Base-by-base conservation (phyloP, 768 basidiomycete species). In the Guyanaporus albipodus region DNA sequence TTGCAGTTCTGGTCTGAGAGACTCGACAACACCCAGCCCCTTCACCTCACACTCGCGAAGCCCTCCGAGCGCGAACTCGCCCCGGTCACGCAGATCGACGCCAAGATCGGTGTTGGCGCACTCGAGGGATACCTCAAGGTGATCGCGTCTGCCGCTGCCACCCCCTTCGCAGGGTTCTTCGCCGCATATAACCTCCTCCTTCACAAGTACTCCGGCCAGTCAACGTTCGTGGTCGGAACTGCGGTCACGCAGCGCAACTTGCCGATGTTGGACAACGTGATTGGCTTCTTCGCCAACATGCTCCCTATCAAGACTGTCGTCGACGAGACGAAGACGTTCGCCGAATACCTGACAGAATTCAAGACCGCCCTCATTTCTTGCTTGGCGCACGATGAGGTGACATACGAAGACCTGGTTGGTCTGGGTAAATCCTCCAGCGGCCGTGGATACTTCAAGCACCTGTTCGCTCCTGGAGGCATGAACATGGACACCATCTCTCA, bases 221-320 rank as follows among this genome's bases (percentile, higher is more conserved):
- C 54, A 15, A 59, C 59, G 0, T 63, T 64, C 41, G 52, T 57
- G 4, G 56, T 64, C 12, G 63, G 63, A 10, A 64, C 63, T 31
- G 57, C 63, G 6, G 64, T 63, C 47, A 65, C 61, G 5, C 64
- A 66, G 24, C 57, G 64, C 17, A 65, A 60, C 39, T 46, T 65
- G 10, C 53, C 63, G 4, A 55, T 66, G 48, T 39, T 65, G 26
- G 12, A 48, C 2, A 54, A 61, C 33, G 59, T 64, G 6, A 43
- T 66, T 34, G 60, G 64, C 27, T 65, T 64, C 59, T 64, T 64
- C 31, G 58, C 63, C 11, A 64, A 64, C 38, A 58, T 65, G 52
- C 41, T 64, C 7, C 63, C 63, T 5, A 60, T 64, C 51, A 60
- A 62, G 40, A 65, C 63, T 14, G 46, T 38, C 21, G 43, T 64